Conservation (phyloP, 163 green algal species). For the Prototheca stagnorum region DNA sequence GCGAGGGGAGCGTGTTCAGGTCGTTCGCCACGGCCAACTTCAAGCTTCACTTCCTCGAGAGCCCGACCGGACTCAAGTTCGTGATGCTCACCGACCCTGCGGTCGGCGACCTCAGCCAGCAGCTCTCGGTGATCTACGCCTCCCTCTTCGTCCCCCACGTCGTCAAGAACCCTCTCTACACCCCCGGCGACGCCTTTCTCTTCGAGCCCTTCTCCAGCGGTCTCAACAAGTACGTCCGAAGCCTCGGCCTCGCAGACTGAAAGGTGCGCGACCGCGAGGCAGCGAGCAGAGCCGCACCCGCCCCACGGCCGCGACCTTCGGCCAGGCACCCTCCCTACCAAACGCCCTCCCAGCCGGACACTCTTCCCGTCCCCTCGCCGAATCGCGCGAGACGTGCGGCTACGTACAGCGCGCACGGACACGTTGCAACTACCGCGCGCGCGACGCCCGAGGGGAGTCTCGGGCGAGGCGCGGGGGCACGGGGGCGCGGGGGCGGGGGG, state of each 20-base stretch:
- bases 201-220: slow-evolving; percentile 29
- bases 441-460: too few relatives aligned
- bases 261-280: too few relatives aligned
- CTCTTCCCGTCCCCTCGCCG: too few relatives aligned
- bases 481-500: too few relatives aligned
- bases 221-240: slow-evolving; percentile 35
- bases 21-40: slow-evolving; percentile 72
- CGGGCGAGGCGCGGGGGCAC: too few relatives aligned
- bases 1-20: slow-evolving; percentile 55
- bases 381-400: too few relatives aligned
- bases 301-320: too few relatives aligned
- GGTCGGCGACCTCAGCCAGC: slow-evolving; percentile 49
- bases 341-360: too few relatives aligned
- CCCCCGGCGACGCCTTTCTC: slow-evolving; percentile 53
- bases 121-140: slow-evolving; percentile 58
- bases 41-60: slow-evolving; percentile 84
- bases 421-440: too few relatives aligned
- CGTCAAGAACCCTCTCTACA: slow-evolving; percentile 71
- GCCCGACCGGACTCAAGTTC: slow-evolving; percentile 78
- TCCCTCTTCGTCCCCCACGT: slow-evolving; percentile 66
- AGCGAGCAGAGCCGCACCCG: too few relatives aligned
- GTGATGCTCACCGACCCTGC: slow-evolving; percentile 59
- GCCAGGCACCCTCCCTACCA: too few relatives aligned
- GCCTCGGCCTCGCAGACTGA: slow-evolving; percentile 20
- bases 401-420: too few relatives aligned